These are phyloP conservation scores for Xerocomellus dryophilus DNA, from an alignment of 768 basidiomycete species.

Conservation along the genomic window DNA sequence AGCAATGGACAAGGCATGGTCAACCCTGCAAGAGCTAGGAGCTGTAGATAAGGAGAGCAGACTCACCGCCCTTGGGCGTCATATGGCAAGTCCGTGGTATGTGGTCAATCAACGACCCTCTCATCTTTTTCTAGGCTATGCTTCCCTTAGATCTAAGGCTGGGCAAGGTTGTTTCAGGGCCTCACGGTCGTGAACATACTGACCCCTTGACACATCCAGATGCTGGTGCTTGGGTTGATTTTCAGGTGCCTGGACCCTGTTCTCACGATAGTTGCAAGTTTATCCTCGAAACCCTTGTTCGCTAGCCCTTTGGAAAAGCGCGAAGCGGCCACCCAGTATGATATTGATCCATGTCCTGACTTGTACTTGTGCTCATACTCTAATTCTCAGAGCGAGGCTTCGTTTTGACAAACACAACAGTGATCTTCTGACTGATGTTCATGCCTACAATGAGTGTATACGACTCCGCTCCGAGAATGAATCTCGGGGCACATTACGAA, in stretches of 20 bases:
- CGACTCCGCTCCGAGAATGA: slow-evolving; percentile 50
- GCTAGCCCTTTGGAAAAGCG: slow-evolving; percentile 76
- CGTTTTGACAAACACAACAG: slow-evolving; percentile 70
- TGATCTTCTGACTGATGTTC: slow-evolving; percentile 80
- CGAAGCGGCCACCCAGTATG: slow-evolving; percentile 72
- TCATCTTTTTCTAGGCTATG: slow-evolving; percentile 50
- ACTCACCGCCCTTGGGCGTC: slow-evolving; percentile 78
- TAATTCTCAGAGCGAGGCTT: slow-evolving; percentile 56
- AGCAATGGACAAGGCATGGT: slow-evolving; percentile 77
- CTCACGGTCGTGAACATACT: neutral
- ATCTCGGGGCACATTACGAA: slow-evolving; percentile 41
- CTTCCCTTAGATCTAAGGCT: slow-evolving; percentile 87
- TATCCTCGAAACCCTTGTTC: slow-evolving; percentile 90
- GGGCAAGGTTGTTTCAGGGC: slow-evolving; percentile 56
- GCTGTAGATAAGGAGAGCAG: slow-evolving; percentile 63
- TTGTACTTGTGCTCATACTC: neutral
- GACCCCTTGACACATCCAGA: slow-evolving; percentile 42
- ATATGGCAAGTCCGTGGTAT: slow-evolving; percentile 51
- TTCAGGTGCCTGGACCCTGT: slow-evolving; percentile 83
- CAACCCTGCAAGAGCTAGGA: slow-evolving; percentile 69
- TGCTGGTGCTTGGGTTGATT: slow-evolving; percentile 81
- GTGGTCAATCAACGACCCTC: neutral
- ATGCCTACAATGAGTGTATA: slow-evolving; percentile 67
- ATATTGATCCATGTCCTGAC: neutral
- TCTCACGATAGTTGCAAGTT: slow-evolving; percentile 73